Conservation (phyloP, 345 rosid genomes). For the Populus pruinosa region DNA sequence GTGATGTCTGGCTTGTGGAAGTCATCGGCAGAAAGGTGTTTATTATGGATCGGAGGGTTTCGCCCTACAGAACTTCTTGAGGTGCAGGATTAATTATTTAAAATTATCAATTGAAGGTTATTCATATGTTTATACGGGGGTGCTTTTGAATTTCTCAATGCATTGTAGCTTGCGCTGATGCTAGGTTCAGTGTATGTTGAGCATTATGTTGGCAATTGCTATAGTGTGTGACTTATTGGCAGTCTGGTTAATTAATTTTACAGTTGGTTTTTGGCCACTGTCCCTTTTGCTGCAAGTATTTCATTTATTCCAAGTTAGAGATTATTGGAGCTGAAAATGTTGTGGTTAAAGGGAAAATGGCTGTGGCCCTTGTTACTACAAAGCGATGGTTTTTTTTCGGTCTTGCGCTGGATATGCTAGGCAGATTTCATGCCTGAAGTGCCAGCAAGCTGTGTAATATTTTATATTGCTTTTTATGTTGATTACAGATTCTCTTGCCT, state of each 20-base stretch:
- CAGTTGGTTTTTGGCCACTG: not conserved
- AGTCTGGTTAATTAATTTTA: not conserved
- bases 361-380: not conserved
- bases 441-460: no score
- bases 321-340: not conserved
- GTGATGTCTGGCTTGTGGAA: conserved; percentile 89
- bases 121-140: not conserved
- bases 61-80: conserved; percentile 90
- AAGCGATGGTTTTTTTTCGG: not conserved
- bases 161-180: not conserved
- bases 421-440: no score
- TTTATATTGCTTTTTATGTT: not conserved
- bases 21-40: conserved; percentile 82
- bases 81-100: conserved; percentile 39
- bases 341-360: not conserved
- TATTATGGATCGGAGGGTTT: conserved; percentile 94
- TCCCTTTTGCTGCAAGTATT: not conserved
- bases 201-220: not conserved
- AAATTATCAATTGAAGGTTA: not conserved
- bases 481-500: conserved; percentile 64
- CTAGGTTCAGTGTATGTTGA: not conserved
- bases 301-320: not conserved
- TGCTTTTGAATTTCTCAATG: not conserved
- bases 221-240: not conserved
- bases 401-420: not conserved